Base-by-base conservation (phyloP, 768 basidiomycete genomes). In the Leucocoprinus leucothites region DNA sequence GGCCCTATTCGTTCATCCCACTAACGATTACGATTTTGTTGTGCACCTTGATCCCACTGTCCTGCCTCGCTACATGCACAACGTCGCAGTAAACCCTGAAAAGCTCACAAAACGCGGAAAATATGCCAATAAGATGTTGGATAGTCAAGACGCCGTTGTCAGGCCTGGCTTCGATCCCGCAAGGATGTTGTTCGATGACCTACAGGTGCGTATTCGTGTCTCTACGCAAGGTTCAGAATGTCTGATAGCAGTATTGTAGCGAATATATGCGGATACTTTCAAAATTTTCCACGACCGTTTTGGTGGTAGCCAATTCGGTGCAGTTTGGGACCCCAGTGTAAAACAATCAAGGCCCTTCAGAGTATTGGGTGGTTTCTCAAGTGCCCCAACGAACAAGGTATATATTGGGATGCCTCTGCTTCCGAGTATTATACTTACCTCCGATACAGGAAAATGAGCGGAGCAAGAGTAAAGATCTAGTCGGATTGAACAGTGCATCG, bases 1-100 rank as follows among this genome's bases (percentile, higher is more conserved):
- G 94, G 73, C 80, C n/a, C 76, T 98, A 50, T 97, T 98, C 72
- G 72, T 81, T 9, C 92, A 96, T 61, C 90, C 94, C 0, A 81
- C 82, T 2, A 74, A 82, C 2, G 89, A 94, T 63, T 99, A 97
- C 64, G 88, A 97, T 62, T 80, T 98, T 61, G 60, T 97, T 7
- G 74, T 98, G 31, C 80, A 89, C 56, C 79, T 98, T 19, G 77
- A 94, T 41, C 76, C 85, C 0, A 48, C 73, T 13, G 68, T 78
- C 2, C 69, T 93, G 1, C 83, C 92, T 1, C 82, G 91, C 19
- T 90, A 93, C 65, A 71, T 79, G 57, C 91, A 98, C 64, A 84
- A 86, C 44, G 63, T 94, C 14, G 60, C 74, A 3, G 77, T 79
- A 0, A 78, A 88, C 58, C 56, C 73, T 1, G 67, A 69, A 1